phyloP scores from a whole-genome alignment of 352 stramenopile genomes.

The Pythium folliculosum region DNA sequence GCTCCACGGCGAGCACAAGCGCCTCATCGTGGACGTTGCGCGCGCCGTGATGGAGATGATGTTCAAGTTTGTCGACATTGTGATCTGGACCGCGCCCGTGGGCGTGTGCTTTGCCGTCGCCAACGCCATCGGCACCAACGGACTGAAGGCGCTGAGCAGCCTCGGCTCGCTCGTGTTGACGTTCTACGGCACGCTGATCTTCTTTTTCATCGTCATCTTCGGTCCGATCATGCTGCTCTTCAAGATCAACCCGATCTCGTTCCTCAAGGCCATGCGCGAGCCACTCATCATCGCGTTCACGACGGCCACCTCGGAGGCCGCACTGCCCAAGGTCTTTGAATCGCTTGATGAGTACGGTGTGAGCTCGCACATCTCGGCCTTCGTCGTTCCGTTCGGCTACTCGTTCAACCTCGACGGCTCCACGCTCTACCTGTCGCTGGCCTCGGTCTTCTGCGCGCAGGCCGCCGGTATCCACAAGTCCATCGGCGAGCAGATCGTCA shows the following conservation, averaged over 20 bases:
- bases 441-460: conserved; percentile 57
- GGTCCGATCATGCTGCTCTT: conserved; percentile 42
- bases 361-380: conserved; percentile 46
- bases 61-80: conserved; percentile 71
- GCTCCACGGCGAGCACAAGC: conserved; percentile 40
- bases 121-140: conserved; percentile 52
- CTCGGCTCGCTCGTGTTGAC: conserved; percentile 47
- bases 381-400: conserved; percentile 65
- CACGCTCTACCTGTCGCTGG: conserved; percentile 53
- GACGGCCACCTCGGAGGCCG: conserved; percentile 54
- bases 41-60: conserved; percentile 61
- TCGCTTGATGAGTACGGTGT: conserved; percentile 54
- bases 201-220: conserved; percentile 58
- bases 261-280: conserved; percentile 51
- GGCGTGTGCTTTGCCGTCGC: conserved; percentile 62
- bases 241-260: conserved; percentile 48
- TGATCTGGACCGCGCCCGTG: conserved; percentile 62
- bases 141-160: conserved; percentile 38
- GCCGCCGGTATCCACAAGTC: conserved; percentile 47
- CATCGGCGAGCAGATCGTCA: conserved; percentile 58
- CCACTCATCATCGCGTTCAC: conserved; percentile 64
- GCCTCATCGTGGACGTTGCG: conserved; percentile 42
- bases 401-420: conserved; percentile 69
- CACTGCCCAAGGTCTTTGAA: conserved; percentile 66
- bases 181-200: conserved; percentile 46